These are phyloP conservation scores for Urochloa ruziziensis DNA, from an alignment of 176 grass and related monocot species.

Conservation along the genomic window DNA sequence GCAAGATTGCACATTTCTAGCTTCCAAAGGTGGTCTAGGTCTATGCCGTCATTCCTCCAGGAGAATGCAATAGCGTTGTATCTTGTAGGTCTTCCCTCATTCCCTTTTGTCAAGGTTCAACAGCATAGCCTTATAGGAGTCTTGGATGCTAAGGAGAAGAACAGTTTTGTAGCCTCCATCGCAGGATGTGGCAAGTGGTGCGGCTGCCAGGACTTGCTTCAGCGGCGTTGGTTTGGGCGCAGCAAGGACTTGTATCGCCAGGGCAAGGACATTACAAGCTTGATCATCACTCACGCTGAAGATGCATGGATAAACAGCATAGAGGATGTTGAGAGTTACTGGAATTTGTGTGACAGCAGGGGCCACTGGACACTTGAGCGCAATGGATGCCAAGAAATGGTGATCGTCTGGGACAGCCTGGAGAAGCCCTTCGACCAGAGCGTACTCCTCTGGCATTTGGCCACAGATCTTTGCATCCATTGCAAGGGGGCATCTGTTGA, in stretches of 20 bases:
- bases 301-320: background rate
- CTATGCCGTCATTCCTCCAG: too few species aligned
- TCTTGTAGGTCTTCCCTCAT: too few species aligned
- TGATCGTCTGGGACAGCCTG: background rate
- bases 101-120: background rate
- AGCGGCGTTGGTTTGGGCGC: background rate
- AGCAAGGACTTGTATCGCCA: rapidly evolving
- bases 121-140: background rate
- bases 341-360: background rate
- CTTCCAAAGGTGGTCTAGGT: too few species aligned
- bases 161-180: too few species aligned
- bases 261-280: background rate
- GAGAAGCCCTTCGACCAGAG: background rate
- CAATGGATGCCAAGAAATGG: background rate
- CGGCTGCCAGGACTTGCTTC: background rate
- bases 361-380: background rate
- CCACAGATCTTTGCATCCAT: background rate
- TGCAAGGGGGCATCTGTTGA: background rate
- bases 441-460: background rate
- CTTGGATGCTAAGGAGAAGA: background rate
- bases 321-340: background rate
- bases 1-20: too few species aligned
- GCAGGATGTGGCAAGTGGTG: background rate
- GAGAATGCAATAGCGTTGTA: too few species aligned
- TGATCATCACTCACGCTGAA: background rate